Evolutionary conservation across 2,329 filamentous ascomycete genomes (phyloP), one percentile per base, ranked within the genome.

Genomic region (Penicillium sp.): DNA sequence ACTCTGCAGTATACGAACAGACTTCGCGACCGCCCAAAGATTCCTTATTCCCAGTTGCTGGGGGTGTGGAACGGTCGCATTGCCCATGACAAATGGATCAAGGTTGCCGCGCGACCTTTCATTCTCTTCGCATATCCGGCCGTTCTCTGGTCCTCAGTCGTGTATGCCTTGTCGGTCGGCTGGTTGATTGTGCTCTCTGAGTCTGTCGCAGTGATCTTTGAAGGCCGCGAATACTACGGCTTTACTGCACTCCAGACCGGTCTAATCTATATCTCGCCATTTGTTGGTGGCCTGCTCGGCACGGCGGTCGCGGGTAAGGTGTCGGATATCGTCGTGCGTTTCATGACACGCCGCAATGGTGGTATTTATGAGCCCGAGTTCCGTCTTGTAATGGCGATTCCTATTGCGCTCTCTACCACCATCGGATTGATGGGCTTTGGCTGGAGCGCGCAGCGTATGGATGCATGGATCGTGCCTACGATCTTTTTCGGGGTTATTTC

Each of bases 111-210:
- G 5, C 85, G 94, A 0, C 95, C 94, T 0, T 92, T 98, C 63
- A 87, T 97, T 51, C 84, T 98, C 0, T 96, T 89, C 69, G 86
- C 89, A 1, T 97, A 98, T 71, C 95, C 95, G 0, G 86, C 91
- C 0, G 90, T 98, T 1, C 84, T 97, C 8, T 98, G 93, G 94
- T 94, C 91, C 6, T 82, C 92, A 0, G 82, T 90, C 0, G 87
- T 97, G 4, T 98, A 98, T 74, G 82, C 93, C 0, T 89, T 95
- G 68, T 95, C 93, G 0, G 86, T 98, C 6, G 94, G 94, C 40
- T 98, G 94, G 95, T 84, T 98, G 30, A 97, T 98, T 66, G 93
- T 98, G 46, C 85, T 98, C 1, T 97, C 93, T 0, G 93, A 98
- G 76, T 90, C 90, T 0, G 87, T 98, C 2, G 85, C 92, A 0